These are phyloP conservation scores for Nannochloropsis gaditana DNA, from an alignment of 108 stramenopile species.

Conservation along the genomic window DNA sequence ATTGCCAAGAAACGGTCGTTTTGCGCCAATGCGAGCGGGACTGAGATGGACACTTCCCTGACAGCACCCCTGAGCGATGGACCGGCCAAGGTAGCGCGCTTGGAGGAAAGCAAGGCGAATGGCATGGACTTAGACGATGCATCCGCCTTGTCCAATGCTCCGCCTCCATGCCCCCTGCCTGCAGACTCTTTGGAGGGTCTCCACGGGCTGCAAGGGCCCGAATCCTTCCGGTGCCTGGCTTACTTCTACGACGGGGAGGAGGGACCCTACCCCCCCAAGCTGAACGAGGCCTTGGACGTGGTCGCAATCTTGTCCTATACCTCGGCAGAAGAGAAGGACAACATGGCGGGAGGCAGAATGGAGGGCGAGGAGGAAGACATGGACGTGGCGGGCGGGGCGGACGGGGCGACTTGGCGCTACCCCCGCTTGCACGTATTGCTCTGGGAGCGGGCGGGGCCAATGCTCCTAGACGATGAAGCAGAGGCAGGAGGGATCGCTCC, in stretches of 20 bases:
- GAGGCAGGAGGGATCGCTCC: background rate
- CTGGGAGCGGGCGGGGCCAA: background rate
- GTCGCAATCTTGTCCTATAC: background rate
- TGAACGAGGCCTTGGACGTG: background rate
- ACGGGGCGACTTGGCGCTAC: background rate
- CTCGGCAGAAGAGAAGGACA: background rate
- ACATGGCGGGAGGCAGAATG: background rate
- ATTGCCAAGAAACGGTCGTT: background rate
- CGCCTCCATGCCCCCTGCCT: background rate
- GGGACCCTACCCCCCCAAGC: background rate
- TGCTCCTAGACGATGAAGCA: background rate
- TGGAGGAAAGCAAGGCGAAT: background rate
- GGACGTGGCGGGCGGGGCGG: background rate
- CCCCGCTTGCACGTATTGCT: background rate
- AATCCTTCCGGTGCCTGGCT: background rate
- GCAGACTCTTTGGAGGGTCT: background rate
- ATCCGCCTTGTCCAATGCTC: background rate
- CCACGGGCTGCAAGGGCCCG: background rate
- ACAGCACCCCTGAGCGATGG: background rate
- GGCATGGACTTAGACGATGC: background rate
- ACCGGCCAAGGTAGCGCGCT: background rate
- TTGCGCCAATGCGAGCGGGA: background rate
- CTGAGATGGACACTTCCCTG: background rate
- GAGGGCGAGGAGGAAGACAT: background rate
- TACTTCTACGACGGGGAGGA: slow-evolving; percentile 10